Evolutionary conservation across 352 stramenopile genomes (phyloP).

Genomic region (Phytopythium montanum): DNA sequence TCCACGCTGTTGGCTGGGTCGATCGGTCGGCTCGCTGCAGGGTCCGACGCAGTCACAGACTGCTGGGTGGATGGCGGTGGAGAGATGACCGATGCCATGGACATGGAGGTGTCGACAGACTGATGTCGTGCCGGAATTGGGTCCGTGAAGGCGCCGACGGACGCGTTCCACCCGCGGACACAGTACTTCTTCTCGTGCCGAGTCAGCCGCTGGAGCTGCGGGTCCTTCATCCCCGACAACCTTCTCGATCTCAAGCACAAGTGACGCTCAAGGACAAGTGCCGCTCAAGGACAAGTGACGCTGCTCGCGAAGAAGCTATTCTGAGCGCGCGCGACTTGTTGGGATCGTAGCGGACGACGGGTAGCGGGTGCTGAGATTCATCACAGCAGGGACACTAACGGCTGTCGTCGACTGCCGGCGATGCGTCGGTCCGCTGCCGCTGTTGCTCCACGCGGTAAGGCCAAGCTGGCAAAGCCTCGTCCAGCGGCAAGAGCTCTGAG

Average conservation of each 20-base stretch:
- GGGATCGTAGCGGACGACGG: neutral
- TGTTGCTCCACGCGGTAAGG: neutral
- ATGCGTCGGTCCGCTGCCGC: neutral
- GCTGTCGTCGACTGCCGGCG: neutral
- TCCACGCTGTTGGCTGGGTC: neutral
- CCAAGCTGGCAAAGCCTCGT: neutral
- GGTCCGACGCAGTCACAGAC: neutral
- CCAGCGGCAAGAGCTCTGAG: neutral
- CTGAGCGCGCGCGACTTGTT: neutral
- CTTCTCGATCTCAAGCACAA: neutral
- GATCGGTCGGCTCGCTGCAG: neutral
- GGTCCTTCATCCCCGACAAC: conserved; percentile 13
- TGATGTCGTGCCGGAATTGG: neutral
- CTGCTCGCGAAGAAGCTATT: neutral
- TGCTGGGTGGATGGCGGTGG: neutral
- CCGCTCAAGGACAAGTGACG: neutral
- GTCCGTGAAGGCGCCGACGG: neutral
- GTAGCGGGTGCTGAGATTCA: neutral
- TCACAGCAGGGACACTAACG: too few relatives aligned
- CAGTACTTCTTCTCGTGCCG: conserved; percentile 35
- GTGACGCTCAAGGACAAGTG: neutral
- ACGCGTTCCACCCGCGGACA: conserved; percentile 28
- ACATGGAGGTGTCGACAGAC: neutral
- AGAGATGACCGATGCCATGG: neutral
- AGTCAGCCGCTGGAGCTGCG: conserved; percentile 18